Percentiles rank a stretch among this genome's conserved stretches.
phyloP scores from a whole-genome alignment of 495 filamentous ascomycete genomes.

The Aspergillus kassunensis region DNA sequence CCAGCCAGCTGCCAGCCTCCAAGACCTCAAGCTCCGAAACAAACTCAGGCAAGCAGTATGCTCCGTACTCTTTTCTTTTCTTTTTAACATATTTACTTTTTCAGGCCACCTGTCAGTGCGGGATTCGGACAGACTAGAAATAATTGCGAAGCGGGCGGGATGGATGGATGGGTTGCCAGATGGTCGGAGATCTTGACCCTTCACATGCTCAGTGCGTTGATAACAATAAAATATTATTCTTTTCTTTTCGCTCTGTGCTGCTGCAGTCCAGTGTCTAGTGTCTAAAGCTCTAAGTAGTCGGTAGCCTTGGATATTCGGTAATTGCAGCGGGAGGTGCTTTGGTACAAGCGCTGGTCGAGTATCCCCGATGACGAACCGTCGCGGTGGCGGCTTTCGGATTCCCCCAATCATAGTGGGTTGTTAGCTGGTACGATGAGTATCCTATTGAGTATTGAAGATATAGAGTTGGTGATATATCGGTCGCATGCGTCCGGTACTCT shows the following conservation, averaged over 20 bases:
- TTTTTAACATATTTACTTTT: slow-evolving; percentile 2
- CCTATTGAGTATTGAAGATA: background rate
- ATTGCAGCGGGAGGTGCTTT: background rate
- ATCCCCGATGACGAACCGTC: slow-evolving; percentile 3
- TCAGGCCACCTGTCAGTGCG: slow-evolving; percentile 5
- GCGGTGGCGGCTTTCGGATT: background rate
- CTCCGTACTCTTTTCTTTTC: background rate
- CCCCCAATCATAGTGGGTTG: background rate
- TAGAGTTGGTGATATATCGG: too few relatives aligned
- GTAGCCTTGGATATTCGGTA: too few relatives aligned
- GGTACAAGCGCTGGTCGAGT: background rate
- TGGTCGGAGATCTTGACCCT: too few relatives aligned
- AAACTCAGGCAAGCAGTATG: too few relatives aligned
- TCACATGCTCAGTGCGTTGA: background rate
- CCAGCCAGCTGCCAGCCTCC: background rate
- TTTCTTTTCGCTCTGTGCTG: background rate
- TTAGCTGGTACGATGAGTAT: background rate
- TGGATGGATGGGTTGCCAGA: too few relatives aligned
- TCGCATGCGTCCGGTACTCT: too few relatives aligned
- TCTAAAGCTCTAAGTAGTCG: too few relatives aligned
- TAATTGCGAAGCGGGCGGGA: background rate
- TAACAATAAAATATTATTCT: background rate
- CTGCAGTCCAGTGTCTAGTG: too few relatives aligned
- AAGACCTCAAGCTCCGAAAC: too few relatives aligned
- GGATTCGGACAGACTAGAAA: slow-evolving; percentile 4